These are phyloP conservation scores for Xerophyta viscosa DNA, from an alignment of 106 monocot genomes.

Conservation along the genomic window DNA sequence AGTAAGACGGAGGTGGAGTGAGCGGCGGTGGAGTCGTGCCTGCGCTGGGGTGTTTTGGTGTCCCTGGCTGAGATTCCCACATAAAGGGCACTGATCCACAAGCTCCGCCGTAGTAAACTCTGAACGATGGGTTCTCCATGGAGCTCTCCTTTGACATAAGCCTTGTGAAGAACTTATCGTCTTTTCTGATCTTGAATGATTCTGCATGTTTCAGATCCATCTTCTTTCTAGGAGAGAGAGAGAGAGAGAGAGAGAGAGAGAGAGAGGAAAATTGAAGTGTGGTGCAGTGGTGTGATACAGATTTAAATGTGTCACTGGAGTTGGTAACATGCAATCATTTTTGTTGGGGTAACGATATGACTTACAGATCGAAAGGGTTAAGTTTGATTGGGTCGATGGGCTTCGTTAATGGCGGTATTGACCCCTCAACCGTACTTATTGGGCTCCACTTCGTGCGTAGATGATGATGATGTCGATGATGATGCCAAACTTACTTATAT, in stretches of 20 bases:
- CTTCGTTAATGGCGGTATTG: too few species aligned
- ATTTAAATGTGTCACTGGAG: too few species aligned
- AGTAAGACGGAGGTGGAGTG: constrained; percentile 54
- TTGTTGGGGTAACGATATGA: too few species aligned
- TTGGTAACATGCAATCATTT: too few species aligned
- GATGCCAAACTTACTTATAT: too few species aligned
- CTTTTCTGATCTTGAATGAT: constrained; percentile 19
- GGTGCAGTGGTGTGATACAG: too few species aligned
- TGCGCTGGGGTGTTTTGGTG: constrained; percentile 22
- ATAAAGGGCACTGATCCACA: constrained; percentile 32
- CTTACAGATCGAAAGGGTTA: too few species aligned
- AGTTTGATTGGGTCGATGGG: too few species aligned
- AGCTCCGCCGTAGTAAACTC: constrained; percentile 43
- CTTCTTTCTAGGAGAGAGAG: constrained; percentile 1
- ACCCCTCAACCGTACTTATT: too few species aligned
- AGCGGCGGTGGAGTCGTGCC: constrained; percentile 26
- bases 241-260: constrained; percentile 1
- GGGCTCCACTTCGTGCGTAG: too few species aligned
- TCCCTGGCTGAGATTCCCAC: constrained; percentile 55
- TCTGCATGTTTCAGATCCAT: constrained; percentile 24
- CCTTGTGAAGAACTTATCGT: constrained; percentile 31
- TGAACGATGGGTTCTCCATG: constrained; percentile 33
- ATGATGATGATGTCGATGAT: too few species aligned
- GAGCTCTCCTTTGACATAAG: constrained; percentile 40
- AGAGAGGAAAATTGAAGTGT: too few species aligned